These are phyloP conservation scores for Diutina scorzettiae DNA, from an alignment of 1,139 yeast species.

Conservation along the genomic window DNA sequence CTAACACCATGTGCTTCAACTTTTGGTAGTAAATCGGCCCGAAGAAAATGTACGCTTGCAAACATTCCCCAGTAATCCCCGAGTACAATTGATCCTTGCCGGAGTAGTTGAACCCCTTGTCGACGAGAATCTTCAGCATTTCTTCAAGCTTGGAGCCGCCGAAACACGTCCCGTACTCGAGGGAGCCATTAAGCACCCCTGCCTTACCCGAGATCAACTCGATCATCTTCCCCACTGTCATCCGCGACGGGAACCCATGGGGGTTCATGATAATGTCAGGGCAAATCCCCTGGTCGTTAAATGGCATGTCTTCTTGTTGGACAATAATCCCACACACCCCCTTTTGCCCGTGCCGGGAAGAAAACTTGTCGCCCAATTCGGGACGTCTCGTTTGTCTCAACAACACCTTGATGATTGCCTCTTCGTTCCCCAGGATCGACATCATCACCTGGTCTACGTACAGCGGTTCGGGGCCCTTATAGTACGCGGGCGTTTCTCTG, in stretches of 20 bases:
- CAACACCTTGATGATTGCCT: slow-evolving; percentile 83
- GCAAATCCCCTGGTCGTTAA: slow-evolving; percentile 75
- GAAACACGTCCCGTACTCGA: slow-evolving; percentile 96
- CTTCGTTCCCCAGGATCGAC: slow-evolving; percentile 91
- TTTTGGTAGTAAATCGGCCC: slow-evolving; percentile 98
- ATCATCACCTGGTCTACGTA: slow-evolving; percentile 96
- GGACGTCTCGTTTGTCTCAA: slow-evolving; percentile 96
- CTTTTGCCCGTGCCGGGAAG: slow-evolving; percentile 55
- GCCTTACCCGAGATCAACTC: slow-evolving; percentile 96
- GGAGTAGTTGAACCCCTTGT: slow-evolving; percentile 85
- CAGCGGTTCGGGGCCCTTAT: slow-evolving; percentile 91
- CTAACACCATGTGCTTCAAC: slow-evolving; percentile 97
- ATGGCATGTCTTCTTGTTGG: slow-evolving; percentile 93
- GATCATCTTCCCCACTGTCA: slow-evolving; percentile 99
- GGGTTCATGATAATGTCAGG: slow-evolving; percentile 99
- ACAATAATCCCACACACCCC: slow-evolving; percentile 98
- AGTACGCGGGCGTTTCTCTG: slow-evolving; percentile 83
- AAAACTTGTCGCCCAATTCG: slow-evolving; percentile 89
- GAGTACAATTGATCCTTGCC: slow-evolving; percentile 97
- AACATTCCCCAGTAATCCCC: slow-evolving; percentile 97
- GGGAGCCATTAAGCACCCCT: slow-evolving; percentile 82
- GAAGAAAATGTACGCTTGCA: slow-evolving; percentile 94
- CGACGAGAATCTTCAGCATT: slow-evolving; percentile 86
- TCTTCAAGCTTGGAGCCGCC: slow-evolving; percentile 95
- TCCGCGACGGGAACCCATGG: slow-evolving; percentile 98